Conservation (phyloP, 495 filamentous ascomycete genomes). For the Daldinia concentrica region DNA sequence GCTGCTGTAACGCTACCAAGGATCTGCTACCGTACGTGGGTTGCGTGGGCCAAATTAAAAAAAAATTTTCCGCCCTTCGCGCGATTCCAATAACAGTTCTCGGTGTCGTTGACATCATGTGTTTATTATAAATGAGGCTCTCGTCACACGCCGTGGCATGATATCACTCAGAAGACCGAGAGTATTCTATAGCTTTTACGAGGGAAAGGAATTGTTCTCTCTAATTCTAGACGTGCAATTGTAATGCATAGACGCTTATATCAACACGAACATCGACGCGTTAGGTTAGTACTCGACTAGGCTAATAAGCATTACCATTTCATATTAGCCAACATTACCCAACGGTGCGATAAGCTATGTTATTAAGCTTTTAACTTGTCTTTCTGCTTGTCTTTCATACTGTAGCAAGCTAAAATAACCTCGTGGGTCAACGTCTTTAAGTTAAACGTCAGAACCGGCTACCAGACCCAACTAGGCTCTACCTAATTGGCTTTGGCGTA, state of each 20-base stretch:
- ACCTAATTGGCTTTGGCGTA: neutral
- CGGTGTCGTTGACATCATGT: constrained; percentile 19
- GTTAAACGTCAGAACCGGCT: neutral
- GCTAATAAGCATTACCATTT: neutral
- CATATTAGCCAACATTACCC: constrained; percentile 2
- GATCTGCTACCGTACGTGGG: constrained; percentile 9
- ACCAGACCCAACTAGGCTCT: neutral
- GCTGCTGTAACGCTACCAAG: constrained; percentile 23
- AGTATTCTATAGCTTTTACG: neutral
- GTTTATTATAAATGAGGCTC: constrained; percentile 18
- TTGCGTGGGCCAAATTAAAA: constrained; percentile 20
- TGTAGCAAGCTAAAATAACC: constrained; percentile 17
- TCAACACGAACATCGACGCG: neutral
- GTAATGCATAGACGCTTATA: neutral
- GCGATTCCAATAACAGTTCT: constrained; percentile 3
- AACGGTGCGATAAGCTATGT: neutral
- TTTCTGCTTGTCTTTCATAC: neutral
- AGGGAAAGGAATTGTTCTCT: neutral
- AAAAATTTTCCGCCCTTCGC: constrained; percentile 14
- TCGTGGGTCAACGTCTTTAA: constrained; percentile 24
- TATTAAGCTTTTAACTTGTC: too few species aligned
- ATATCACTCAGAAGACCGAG: neutral
- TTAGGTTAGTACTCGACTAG: neutral
- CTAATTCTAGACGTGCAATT: neutral
- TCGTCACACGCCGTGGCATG: constrained; percentile 12